Base-by-base conservation (phyloP, 805 yeast species). In the Lachancea cidri region DNA sequence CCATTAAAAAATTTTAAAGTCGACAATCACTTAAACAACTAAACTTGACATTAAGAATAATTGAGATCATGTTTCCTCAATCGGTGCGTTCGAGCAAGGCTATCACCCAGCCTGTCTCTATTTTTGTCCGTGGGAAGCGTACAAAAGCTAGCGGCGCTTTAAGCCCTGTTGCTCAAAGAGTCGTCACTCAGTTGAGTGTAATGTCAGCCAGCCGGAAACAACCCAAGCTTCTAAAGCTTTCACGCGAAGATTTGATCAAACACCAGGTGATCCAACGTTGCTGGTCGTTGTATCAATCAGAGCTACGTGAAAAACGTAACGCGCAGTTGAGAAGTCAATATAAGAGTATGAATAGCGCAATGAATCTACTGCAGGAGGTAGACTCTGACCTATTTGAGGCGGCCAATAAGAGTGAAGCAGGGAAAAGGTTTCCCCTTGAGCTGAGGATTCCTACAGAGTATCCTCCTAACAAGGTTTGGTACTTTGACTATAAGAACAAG, bases 381-480 rank as follows among this genome's bases (percentile, higher is more conserved):
- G 71, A 70, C 45, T 77, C 80, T 0, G 71, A 65, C 35, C 67
- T 91, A 38, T 88, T 70, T 52, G 73, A 70, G 39, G 69, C 68
- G 24, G 94, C 96, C 8, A 81, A 77, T 52, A 61, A 62, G 22
- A 65, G 68, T 37, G 82, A 83, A 50, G 62, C 62, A 33, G 71
- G 71, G 38, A 74, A 76, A 50, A 70, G 87, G 54, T 88, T 86
- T 62, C 91, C 95, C 4, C 66, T 85, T 53, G 96, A 91, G 56
- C 60, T 86, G 61, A 78, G 93, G 57, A 79, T 86, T 7, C 98
- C 98, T 16, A 83, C 95, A 1, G 91, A 88, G 42, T 86, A 71
- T 46, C 98, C 98, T 11, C 84, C 97, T 15, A 78, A 76, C 54
- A 73, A 74, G 45, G 71, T 84, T 15, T 89, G 97, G 97, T 78